Evolutionary conservation across 768 basidiomycete genomes (phyloP), one percentile per base, ranked within the genome.

Genomic region (Russula dissimulans): DNA sequence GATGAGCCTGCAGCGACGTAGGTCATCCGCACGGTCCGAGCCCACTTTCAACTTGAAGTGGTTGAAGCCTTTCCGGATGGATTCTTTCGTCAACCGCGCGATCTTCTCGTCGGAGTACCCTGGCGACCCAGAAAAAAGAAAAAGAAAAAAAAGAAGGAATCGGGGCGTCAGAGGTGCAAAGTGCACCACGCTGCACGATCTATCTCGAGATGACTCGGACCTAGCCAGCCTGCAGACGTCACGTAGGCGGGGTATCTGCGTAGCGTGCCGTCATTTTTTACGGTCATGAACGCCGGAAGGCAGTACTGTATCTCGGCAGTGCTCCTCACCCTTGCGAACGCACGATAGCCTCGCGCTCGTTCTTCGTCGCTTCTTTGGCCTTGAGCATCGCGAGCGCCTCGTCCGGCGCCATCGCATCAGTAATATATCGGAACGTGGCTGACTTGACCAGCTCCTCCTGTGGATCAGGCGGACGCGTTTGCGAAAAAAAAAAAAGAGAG

Each of bases 1-100:
- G 66, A 98, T 95, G 68, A 97, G 79, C 67, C 80, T 81, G 22
- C 92, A 91, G 56, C 95, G 85, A 52, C 92, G 86, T 54, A 94
- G 76, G 73, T 97, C 95, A 70, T 86, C 83, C 42, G 84, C 81
- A 58, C 82, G 77, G 73, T 89, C 79, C 29, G 88, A 86, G 55
- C 95, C 95, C 65, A 98, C 95, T 77, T 97, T 98, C 86, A 97
- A 94, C 76, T 97, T 97, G 83, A 98, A 98, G 75, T 97, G 94
- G 75, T 91, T 95, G 82, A 98, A 98, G 22, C 95, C 95, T 46
- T 81, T 82, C 26, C 79, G 73, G 54, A 98, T 78, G 36, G 93
- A 90, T 69, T 94, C 91, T 68, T 84, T 85, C 9, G 92, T 97
- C 54, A 98, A 80, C 8, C 84, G 80, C 1, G 84, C 81, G 29